Evolutionary conservation across 2,329 filamentous ascomycete genomes (phyloP).

Genomic region (Nigrospora osmanthi): DNA sequence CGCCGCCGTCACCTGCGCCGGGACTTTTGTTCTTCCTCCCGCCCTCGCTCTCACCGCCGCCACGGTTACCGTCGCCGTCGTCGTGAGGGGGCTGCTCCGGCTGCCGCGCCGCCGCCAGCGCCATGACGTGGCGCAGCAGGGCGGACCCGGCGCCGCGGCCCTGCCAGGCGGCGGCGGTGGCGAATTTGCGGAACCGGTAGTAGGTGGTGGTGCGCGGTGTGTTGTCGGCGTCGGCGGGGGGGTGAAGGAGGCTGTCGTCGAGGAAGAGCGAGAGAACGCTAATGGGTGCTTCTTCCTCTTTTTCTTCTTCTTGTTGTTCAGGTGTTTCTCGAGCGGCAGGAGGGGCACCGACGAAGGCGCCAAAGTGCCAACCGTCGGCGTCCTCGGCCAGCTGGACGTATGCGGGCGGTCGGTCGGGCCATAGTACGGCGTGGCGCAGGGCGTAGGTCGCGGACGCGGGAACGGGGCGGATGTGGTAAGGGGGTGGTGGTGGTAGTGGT

Average conservation of each 20-base stretch:
- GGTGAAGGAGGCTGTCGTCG: background rate
- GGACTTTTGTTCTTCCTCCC: no score
- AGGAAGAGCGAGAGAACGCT: conserved; percentile 16
- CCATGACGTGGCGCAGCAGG: conserved; percentile 11
- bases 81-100: conserved; percentile 2
- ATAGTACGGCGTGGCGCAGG: conserved; percentile 14
- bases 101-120: conserved; percentile 8
- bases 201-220: background rate
- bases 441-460: conserved; percentile 10
- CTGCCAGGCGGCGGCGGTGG: conserved; percentile 13
- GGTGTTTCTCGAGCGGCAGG: no score
- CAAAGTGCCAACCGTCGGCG: conserved; percentile 12
- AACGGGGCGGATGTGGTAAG: conserved; percentile 9
- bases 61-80: no score
- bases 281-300: conserved; percentile 3
- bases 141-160: conserved; percentile 12
- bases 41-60: no score
- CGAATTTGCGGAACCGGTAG: conserved; percentile 15
- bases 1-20: no score
- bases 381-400: conserved; percentile 15
- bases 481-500: background rate
- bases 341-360: conserved; percentile 8
- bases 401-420: conserved; percentile 12
- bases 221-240: conserved; percentile 2
- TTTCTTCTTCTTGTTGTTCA: no score